Conservation (phyloP, 495 filamentous ascomycete species). For the Poronia punctata region DNA sequence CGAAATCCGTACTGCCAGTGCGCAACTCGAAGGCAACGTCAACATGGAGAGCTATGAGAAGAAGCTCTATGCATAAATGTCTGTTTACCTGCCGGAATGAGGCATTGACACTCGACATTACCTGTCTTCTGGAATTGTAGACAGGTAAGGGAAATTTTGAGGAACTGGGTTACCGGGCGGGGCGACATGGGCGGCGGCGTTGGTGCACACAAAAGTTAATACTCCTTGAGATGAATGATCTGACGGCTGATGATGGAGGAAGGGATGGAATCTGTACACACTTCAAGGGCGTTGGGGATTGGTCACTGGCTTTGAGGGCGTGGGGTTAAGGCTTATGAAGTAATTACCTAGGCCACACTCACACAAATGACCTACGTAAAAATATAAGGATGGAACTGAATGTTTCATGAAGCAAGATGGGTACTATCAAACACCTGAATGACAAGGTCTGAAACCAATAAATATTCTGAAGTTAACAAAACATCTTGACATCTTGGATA, state of each 20-base stretch:
- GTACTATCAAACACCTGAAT: too few relatives aligned
- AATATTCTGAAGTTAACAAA: too few relatives aligned
- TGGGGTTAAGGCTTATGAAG: not conserved
- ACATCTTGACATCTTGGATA: too few relatives aligned
- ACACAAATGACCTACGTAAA: too few relatives aligned
- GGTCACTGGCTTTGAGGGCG: conserved; percentile 3
- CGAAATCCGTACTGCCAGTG: conserved; percentile 88
- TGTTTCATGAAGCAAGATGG: too few relatives aligned
- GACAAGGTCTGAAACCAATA: too few relatives aligned
- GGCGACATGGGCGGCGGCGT: too few relatives aligned
- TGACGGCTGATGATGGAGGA: conserved; percentile 10
- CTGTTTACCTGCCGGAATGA: too few relatives aligned
- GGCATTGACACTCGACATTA: too few relatives aligned
- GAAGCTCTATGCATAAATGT: conserved; percentile 83
- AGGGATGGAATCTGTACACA: conserved; percentile 13
- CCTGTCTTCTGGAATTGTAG: conserved; percentile 1
- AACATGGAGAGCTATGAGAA: conserved; percentile 99
- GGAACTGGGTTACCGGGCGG: conserved; percentile 2
- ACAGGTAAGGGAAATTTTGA: too few relatives aligned
- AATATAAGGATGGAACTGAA: too few relatives aligned
- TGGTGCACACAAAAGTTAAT: conserved; percentile 15
- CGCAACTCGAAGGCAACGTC: conserved; percentile 90
- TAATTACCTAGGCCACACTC: not conserved
- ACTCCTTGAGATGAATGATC: conserved; percentile 11
- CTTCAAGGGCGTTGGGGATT: conserved; percentile 19